phyloP scores from a whole-genome alignment of 1,284 basidiomycete genomes.

The Porodaedalea pini region DNA sequence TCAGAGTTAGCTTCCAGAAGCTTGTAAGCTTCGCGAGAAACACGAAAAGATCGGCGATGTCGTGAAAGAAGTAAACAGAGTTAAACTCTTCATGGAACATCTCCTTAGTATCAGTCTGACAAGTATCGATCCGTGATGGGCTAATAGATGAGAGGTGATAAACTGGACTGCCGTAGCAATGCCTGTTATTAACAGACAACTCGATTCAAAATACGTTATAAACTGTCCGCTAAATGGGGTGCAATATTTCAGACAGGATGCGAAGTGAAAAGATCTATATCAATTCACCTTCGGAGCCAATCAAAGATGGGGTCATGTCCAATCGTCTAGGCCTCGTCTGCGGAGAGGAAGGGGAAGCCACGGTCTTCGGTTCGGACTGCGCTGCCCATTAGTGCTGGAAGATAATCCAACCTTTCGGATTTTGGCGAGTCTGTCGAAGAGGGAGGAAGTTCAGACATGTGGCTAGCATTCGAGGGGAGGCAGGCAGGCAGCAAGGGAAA shows the following conservation, averaged over 20 bases:
- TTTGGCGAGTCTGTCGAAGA: constrained; percentile 37
- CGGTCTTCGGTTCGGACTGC: constrained; percentile 34
- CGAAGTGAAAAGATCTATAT: constrained; percentile 8
- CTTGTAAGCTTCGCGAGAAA: background rate
- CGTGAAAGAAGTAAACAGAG: background rate
- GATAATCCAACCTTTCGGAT: constrained; percentile 53
- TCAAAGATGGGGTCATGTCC: constrained; percentile 14
- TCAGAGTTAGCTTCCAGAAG: background rate
- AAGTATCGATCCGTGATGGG: constrained; percentile 1
- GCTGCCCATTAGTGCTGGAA: constrained; percentile 25
- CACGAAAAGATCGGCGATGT: background rate
- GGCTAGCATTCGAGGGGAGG: constrained; percentile 8
- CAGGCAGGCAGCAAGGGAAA: background rate
- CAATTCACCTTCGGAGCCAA: constrained; percentile 5
- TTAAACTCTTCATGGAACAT: background rate
- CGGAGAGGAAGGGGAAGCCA: constrained; percentile 60
- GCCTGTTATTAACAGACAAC: background rate
- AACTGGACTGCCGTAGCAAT: background rate
- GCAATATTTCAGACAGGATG: background rate
- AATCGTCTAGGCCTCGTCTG: constrained; percentile 33
- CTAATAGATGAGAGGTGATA: background rate
- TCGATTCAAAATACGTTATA: background rate
- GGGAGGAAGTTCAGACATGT: constrained; percentile 1
- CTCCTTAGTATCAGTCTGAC: background rate
- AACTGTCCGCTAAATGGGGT: background rate